A percentile compares a stretch with the other conserved stretches of the same genome.
These are phyloP conservation scores for Thermomucor indicae-seudaticae DNA, from an alignment of 371 early-diverging fungal species.

Conservation along the genomic window DNA sequence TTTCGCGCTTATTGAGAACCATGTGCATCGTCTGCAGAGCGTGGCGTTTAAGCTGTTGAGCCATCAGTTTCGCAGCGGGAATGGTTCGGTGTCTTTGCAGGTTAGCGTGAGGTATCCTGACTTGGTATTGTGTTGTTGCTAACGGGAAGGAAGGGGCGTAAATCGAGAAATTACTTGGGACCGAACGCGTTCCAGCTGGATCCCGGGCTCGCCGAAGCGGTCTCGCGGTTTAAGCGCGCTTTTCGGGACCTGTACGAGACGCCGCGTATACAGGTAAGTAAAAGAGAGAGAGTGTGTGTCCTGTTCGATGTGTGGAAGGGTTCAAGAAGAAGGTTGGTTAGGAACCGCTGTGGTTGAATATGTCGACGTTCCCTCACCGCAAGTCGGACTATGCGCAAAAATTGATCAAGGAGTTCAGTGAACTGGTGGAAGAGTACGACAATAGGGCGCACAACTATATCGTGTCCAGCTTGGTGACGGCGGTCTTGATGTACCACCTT, in stretches of 20 bases:
- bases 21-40: slow-evolving; percentile 57
- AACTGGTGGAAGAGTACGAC: slow-evolving; percentile 44
- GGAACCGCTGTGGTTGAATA: slow-evolving; percentile 65
- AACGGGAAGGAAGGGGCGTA: not conserved
- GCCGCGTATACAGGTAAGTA: slow-evolving; percentile 58
- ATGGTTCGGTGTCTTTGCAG: not conserved
- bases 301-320: too few species aligned
- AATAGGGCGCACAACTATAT: slow-evolving; percentile 36
- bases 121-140: slow-evolving; percentile 2
- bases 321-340: too few species aligned
- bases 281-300: not conserved
- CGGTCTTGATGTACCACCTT: slow-evolving; percentile 53
- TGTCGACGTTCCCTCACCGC: slow-evolving; percentile 58
- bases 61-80: slow-evolving; percentile 28
- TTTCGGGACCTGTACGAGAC: slow-evolving; percentile 52
- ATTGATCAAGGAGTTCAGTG: slow-evolving; percentile 47
- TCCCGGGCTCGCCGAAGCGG: too few species aligned
- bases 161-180: too few species aligned
- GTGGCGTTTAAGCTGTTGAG: slow-evolving; percentile 46
- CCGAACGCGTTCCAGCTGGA: too few species aligned
- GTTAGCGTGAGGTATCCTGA: too few species aligned
- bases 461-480: slow-evolving; percentile 52
- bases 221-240: slow-evolving; percentile 49
- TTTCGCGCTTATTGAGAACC: slow-evolving; percentile 59
- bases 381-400: slow-evolving; percentile 42